These are phyloP conservation scores for Colletotrichum neosansevieriae DNA, from an alignment of 2,329 filamentous ascomycete genomes.

Conservation along the genomic window DNA sequence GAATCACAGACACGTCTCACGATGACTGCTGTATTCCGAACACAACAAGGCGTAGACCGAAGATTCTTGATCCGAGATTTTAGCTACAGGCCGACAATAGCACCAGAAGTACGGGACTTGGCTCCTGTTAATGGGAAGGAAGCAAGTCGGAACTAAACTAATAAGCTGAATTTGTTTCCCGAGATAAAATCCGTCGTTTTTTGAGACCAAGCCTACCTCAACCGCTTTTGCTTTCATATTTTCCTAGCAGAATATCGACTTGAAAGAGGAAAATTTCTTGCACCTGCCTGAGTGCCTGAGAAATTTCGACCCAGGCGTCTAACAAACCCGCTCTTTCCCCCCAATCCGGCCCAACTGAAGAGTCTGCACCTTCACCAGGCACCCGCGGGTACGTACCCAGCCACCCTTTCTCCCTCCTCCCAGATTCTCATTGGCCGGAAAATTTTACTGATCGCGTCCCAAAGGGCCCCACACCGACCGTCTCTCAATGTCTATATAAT, in stretches of 20 bases:
- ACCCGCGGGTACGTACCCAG: conserved; percentile 16
- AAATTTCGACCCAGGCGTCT: neutral
- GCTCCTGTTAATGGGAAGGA: no score
- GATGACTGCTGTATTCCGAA: no score
- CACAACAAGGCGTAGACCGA: no score
- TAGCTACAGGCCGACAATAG: no score
- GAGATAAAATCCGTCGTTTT: no score
- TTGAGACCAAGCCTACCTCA: no score
- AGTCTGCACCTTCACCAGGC: neutral
- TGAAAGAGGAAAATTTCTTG: neutral
- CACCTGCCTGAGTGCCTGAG: conserved; percentile 4
- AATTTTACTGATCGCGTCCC: conserved; percentile 20
- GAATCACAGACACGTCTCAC: no score
- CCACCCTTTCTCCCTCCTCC: neutral
- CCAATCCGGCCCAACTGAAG: neutral
- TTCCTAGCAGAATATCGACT: neutral
- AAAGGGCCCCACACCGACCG: neutral
- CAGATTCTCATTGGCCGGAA: conserved; percentile 25
- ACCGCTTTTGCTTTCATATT: no score
- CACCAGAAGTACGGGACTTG: no score
- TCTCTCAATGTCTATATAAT: conserved; percentile 8
- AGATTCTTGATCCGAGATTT: no score
- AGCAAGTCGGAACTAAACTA: no score
- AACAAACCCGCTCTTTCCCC: conserved; percentile 9
- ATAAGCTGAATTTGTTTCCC: no score